phyloP scores from a whole-genome alignment of 352 stramenopile genomes.

The Phytophthora pluvialis region DNA sequence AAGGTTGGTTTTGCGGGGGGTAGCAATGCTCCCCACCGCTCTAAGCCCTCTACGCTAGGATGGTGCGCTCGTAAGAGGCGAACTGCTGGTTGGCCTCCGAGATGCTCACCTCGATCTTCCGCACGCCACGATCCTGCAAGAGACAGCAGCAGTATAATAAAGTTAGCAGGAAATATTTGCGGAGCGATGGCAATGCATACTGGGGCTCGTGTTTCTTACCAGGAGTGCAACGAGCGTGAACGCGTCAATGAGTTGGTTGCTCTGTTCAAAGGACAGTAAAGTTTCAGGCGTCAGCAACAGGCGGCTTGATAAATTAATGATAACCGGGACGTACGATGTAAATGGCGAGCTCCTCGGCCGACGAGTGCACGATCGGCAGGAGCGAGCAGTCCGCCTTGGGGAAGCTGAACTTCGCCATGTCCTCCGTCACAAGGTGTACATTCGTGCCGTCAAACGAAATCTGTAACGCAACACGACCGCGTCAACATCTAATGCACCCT shows the following conservation, averaged over 20 bases:
- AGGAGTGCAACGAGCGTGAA: constrained; percentile 83
- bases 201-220: constrained; percentile 27
- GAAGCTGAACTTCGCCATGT: constrained; percentile 96
- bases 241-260: constrained; percentile 86
- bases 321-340: constrained; percentile 84
- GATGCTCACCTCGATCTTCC: constrained; percentile 95
- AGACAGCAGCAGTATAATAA: not conserved
- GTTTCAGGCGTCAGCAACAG: not conserved
- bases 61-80: constrained; percentile 78
- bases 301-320: not conserved
- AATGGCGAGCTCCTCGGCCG: constrained; percentile 96
- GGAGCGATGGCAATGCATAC: not conserved
- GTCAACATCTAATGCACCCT: not conserved
- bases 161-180: not conserved
- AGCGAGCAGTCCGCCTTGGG: constrained; percentile 95
- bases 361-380: constrained; percentile 97
- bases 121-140: constrained; percentile 70
- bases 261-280: constrained; percentile 45
- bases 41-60: constrained; percentile 49
- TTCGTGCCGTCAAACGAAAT: constrained; percentile 88
- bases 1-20: not conserved
- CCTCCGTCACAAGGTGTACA: constrained; percentile 93
- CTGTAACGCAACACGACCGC: constrained; percentile 33
- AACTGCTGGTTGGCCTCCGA: constrained; percentile 93
- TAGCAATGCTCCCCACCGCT: not conserved